Evolutionary conservation across 1,139 yeast genomes (phyloP), one percentile per base, ranked within the genome.

Genomic region (Debaryomyces fabryi): DNA sequence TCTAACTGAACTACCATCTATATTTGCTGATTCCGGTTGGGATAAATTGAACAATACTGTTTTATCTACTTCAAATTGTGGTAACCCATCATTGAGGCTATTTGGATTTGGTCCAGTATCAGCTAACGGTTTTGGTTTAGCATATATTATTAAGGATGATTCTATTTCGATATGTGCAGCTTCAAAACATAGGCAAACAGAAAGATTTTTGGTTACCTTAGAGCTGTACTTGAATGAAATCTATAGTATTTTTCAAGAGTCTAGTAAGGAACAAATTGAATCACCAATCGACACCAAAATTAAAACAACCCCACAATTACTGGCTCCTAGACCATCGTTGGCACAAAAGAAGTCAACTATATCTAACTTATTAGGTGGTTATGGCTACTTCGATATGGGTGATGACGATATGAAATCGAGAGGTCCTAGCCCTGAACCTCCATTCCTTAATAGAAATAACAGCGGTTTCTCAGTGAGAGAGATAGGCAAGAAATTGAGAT

Each of bases 81-180:
- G 97, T 48, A 91, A 91, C 64, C 96, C 97, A 6, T 82, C 96
- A 1, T 76, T 91, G 54, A 81, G 92, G 58, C 78, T 87, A 52
- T 91, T 91, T 69, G 97, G 97, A 0, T 91, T 91, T 69, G 97
- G 97, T 4, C 97, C 97, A 2, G 92, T 88, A 6, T 81, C 90
- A 30, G 85, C 95, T 20, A 90, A 87, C 59, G 97, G 97, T 13
- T 91, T 88, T 69, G 97, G 97, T 24, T 79, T 91, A 44, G 97
- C 96, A 2, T 91, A 91, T 66, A 90, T 91, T 58, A 86, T 91
- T 60, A 89, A 91, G 65, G 90, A 83, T 50, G 90, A 88, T 60
- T 85, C 93, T 4, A 82, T 91, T 47, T 86, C 96, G 2, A 82
- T 91, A 37, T 90, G 96, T 65, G 95, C 89, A 0, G 83, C 95